phyloP scores from a whole-genome alignment of 345 rosid genomes.

The Dipteronia dyeriana region DNA sequence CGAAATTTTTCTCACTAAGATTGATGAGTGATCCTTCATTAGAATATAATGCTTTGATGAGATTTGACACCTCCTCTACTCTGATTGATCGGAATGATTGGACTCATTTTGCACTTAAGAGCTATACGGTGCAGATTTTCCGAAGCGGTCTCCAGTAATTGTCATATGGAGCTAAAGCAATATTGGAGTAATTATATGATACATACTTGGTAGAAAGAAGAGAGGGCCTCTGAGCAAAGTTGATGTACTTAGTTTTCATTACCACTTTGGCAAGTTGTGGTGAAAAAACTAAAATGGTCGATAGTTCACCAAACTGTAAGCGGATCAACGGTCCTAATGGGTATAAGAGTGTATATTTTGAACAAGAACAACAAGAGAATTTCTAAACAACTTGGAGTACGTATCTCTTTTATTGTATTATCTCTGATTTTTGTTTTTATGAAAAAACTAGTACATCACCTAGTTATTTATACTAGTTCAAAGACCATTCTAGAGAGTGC shows the following conservation, averaged over 20 bases:
- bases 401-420: too few relatives aligned
- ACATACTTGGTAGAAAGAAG: constrained; percentile 13
- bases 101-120: constrained; percentile 23
- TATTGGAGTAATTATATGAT: constrained; percentile 10
- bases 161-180: constrained; percentile 26
- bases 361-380: too few relatives aligned
- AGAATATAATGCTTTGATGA: too few relatives aligned
- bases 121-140: constrained; percentile 17
- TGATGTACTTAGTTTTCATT: constrained; percentile 28
- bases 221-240: constrained; percentile 30
- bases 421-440: too few relatives aligned
- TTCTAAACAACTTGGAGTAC: too few relatives aligned
- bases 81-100: constrained; percentile 16
- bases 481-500: too few relatives aligned
- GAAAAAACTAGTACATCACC: too few relatives aligned
- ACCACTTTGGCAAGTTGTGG: constrained; percentile 28
- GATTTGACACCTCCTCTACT: constrained; percentile 17
- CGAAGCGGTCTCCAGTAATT: constrained; percentile 27
- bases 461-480: too few relatives aligned
- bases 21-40: too few relatives aligned
- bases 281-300: constrained; percentile 32
- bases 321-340: constrained; percentile 30
- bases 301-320: constrained; percentile 30
- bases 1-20: too few relatives aligned
- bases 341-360: too few relatives aligned